These are phyloP conservation scores for Taphrina communis DNA, from an alignment of 1,139 yeast species.

Conservation along the genomic window DNA sequence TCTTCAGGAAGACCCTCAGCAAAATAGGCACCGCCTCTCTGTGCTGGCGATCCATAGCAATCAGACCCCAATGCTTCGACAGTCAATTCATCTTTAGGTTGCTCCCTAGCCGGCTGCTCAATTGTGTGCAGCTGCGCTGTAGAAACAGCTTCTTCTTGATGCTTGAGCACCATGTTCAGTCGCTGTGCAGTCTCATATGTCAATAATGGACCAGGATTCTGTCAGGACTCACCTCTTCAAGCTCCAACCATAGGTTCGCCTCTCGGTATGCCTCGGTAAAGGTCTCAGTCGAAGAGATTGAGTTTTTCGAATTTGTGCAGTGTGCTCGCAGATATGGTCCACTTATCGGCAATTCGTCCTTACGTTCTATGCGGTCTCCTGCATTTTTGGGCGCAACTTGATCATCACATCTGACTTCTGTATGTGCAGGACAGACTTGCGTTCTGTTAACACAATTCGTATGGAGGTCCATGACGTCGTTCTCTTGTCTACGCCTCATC, in stretches of 20 bases:
- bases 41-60: no score
- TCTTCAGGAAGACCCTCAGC: no score
- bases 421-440: not conserved
- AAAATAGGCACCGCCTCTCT: no score
- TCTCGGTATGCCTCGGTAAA: slow-evolving; percentile 3
- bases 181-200: slow-evolving; percentile 1
- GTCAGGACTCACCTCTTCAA: not conserved
- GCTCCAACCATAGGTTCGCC: slow-evolving; percentile 5
- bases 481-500: not conserved
- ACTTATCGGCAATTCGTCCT: not conserved
- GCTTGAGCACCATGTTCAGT: not conserved
- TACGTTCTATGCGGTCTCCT: not conserved
- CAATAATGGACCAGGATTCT: not conserved
- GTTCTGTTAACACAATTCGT: not conserved
- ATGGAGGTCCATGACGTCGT: not conserved
- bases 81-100: no score
- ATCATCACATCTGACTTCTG: not conserved
- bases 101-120: no score
- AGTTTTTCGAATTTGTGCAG: not conserved
- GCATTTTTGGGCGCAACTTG: not conserved
- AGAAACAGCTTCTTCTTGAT: not conserved
- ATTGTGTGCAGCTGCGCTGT: not conserved
- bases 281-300: not conserved
- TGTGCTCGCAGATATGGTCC: not conserved
- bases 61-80: no score